A percentile compares a stretch with the other conserved stretches of the same genome.
Evolutionary conservation across 768 basidiomycete species (phyloP).

Genomic region (Clitopilus passeckerianus): DNA sequence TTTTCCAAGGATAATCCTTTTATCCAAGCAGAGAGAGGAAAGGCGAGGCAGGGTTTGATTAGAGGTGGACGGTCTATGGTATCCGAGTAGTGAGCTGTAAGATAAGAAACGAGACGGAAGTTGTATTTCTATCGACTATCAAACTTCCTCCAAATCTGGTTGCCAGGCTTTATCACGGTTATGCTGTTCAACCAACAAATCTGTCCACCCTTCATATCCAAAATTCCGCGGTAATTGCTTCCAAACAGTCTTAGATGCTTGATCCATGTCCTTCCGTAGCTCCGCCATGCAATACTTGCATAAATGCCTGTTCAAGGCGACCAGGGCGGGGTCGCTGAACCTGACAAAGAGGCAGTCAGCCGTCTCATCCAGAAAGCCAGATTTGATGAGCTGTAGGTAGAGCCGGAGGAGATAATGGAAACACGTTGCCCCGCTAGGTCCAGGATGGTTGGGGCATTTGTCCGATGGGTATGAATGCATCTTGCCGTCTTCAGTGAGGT

Average conservation of each 20-base stretch:
- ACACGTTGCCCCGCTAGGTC: conserved; percentile 4
- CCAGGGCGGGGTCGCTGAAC: conserved; percentile 1
- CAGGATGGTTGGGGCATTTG: conserved; percentile 1
- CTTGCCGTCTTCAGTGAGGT: conserved; percentile 6
- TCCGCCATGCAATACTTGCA: conserved; percentile 9
- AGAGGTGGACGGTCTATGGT: neutral
- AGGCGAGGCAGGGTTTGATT: neutral
- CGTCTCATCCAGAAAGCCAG: conserved; percentile 8
- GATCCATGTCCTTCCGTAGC: neutral
- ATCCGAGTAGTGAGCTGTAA: neutral
- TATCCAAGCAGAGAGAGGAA: neutral
- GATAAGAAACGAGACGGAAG: neutral
- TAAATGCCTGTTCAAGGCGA: conserved; percentile 7
- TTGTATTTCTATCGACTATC: neutral
- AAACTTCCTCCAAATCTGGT: conserved; percentile 1
- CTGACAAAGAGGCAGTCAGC: conserved; percentile 8
- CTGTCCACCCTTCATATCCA: conserved; percentile 4
- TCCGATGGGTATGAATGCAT: neutral
- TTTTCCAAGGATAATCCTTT: neutral
- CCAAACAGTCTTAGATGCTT: conserved; percentile 9
- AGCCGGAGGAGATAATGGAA: conserved; percentile 4
- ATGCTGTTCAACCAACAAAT: conserved; percentile 1
- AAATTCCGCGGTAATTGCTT: conserved; percentile 6
- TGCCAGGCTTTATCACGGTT: conserved; percentile 3
- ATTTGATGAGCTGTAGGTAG: conserved; percentile 4